Evolutionary conservation across 306 rosid genomes (phyloP), one percentile per base, ranked within the genome.

Genomic region (Begonia loranthoides): DNA sequence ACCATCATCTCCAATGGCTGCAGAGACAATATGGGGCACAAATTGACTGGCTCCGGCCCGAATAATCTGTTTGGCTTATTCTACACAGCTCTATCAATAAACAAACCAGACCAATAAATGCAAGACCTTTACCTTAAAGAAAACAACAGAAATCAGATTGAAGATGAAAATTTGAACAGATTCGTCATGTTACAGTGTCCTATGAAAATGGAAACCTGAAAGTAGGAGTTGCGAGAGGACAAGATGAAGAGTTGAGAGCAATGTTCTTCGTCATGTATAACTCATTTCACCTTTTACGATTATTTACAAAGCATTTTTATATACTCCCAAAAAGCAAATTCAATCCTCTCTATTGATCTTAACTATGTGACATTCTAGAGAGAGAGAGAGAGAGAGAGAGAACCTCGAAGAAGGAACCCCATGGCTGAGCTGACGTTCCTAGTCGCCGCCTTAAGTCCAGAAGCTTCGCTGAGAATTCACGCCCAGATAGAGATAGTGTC

Each of bases 381-480:
- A 48, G 13, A 16, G 13, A n/a, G 36, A 21, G 44, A 51, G 41
- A 12, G n/a, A n/a, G n/a, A n/a, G n/a, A n/a, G n/a, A 34, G 1
- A 39, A 82, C 94, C 87, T 65, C 7, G 82, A 69, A 34, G 82
- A 53, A 41, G 75, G 60, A 60, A 58, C 46, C 1, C 84, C 94
- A 53, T 85, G 87, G 53, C 95, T 90, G 5, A 89, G 94, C 76
- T 85, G 97, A 9, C 76, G 84, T 58, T 85, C 94, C 24, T 70
- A 61, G 81, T 89, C 84, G 59, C 97, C 53, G 49, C 97, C 95
- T 95, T 93, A 84, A 54, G 93, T 77, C 97, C 97, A 89, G 22
- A 89, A 73, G 38, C 78, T 66, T 1, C 84, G 90, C 2, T 57
- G 54, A 2, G 80, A 73, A 54, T 81, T 75, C 59, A 79, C 49